Conservation (phyloP, 768 basidiomycete species). For the Leccinum rimulosum region DNA sequence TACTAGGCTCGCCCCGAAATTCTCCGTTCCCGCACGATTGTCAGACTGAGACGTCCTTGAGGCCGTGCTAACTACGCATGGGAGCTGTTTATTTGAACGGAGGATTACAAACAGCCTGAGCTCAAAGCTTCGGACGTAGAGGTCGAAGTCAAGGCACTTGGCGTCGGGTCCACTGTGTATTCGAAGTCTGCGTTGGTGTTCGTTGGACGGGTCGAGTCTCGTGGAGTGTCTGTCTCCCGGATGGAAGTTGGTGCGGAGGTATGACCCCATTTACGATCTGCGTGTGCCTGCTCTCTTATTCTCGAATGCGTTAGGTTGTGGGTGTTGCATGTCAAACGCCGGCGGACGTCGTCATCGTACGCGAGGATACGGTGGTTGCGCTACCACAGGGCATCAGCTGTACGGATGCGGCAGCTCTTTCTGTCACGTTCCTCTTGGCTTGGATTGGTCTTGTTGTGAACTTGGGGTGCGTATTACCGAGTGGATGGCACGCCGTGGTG, state of each 20-base stretch:
- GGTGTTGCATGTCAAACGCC: constrained; percentile 18
- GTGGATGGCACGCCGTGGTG: constrained; percentile 35
- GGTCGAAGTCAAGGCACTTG: constrained; percentile 17
- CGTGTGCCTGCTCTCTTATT: background rate
- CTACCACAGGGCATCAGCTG: constrained; percentile 15
- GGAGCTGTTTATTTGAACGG: too few relatives aligned
- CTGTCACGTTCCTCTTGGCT: constrained; percentile 22
- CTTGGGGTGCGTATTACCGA: constrained; percentile 29
- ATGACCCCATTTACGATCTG: background rate
- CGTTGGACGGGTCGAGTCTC: constrained; percentile 19
- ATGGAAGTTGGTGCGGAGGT: constrained; percentile 13
- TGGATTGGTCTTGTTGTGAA: constrained; percentile 28
- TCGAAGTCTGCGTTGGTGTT: constrained; percentile 16
- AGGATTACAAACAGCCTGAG: background rate
- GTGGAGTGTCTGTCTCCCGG: constrained; percentile 4
- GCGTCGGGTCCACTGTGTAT: constrained; percentile 3
- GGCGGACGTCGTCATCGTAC: constrained; percentile 16
- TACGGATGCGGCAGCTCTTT: constrained; percentile 21
- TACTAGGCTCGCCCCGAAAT: too few relatives aligned
- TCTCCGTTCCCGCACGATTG: too few relatives aligned
- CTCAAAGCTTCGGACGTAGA: constrained; percentile 20
- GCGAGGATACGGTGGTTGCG: constrained; percentile 9
- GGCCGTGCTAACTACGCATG: too few relatives aligned
- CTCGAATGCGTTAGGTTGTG: constrained; percentile 11
- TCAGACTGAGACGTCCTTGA: too few relatives aligned